Evolutionary conservation across 768 basidiomycete genomes (phyloP), one percentile per base, ranked within the genome.

Genomic region (Lentinula raphanica): DNA sequence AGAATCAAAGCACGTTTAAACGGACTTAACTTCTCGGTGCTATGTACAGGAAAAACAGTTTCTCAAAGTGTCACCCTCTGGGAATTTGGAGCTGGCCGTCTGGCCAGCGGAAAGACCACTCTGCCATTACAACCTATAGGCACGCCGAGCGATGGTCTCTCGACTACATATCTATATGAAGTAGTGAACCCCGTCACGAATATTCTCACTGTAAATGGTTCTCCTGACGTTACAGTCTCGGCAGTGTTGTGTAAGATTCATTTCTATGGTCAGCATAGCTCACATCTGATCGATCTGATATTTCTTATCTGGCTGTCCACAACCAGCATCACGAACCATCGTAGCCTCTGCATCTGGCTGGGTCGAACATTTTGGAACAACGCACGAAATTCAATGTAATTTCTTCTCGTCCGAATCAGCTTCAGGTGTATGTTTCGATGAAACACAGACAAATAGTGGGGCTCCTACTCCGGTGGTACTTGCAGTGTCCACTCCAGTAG

Each of bases 81-180:
- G 35, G 19, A 53, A 25, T 53, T 53, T 25, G 50, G 50, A 15
- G 29, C 29, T 19, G 32, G n/a, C 38, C 50, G 50, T 35, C 25
- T 51, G 12, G 29, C 11, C 38, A 12, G 32, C 8, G 50, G 50
- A n/a, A 8, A 29, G 19, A 15, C 35, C n/a, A 51, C 50, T 23
- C 17, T 13, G 8, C 50, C 50, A 17, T 36, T 51, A 32, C 50
- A 9, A 23, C 29, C 32, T 51, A n/a, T 51, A 23, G 50, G 50
- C 8, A 32, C 32, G 38, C 29, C 50, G 38, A 36, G 32, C 35
- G 50, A 51, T 38, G 19, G 23, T 5, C 35, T 38, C 25, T 38
- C 31, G 25, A 51, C 50, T 19, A 51, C 50, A 32, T 51, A 51
- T 21, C 50, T 51, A 28, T 51, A 51, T 51, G 21, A 36, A 38